Evolutionary conservation across 306 rosid genomes (phyloP).

Genomic region (Gleditsia sinensis): DNA sequence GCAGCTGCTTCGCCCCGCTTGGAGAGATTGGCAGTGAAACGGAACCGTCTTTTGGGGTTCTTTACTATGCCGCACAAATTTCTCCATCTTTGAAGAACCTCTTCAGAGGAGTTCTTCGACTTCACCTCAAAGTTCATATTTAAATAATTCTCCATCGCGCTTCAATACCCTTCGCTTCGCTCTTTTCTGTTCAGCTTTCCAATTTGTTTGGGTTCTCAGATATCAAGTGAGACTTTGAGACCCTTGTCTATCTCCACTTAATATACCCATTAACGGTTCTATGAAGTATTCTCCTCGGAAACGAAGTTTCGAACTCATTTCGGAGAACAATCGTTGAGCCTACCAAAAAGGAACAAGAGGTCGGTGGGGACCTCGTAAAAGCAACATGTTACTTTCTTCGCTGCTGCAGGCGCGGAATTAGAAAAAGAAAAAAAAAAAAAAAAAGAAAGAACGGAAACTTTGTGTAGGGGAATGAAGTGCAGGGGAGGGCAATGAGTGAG

Average conservation of each 20-base stretch:
- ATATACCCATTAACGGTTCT: not conserved
- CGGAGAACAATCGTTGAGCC: slow-evolving; percentile 16
- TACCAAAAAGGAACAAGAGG: not conserved
- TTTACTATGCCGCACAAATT: slow-evolving; percentile 60
- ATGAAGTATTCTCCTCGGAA: slow-evolving; percentile 1
- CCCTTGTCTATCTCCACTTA: not conserved
- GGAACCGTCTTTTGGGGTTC: slow-evolving; percentile 79
- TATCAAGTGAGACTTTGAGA: not conserved
- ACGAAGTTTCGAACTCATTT: not conserved
- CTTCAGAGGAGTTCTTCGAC: slow-evolving; percentile 67
- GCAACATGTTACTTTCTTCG: not conserved
- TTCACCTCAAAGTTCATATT: slow-evolving; percentile 69
- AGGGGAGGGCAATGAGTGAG: not conserved
- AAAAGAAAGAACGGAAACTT: not conserved
- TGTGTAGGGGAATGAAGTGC: not conserved
- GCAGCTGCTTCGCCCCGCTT: slow-evolving; percentile 74
- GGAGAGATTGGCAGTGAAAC: slow-evolving; percentile 85
- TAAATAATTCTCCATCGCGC: slow-evolving; percentile 56
- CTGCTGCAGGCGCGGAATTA: not conserved
- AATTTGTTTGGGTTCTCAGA: not conserved
- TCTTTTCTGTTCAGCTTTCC: not conserved
- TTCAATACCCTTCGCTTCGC: not conserved
- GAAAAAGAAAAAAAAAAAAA: not conserved
- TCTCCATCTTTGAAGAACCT: slow-evolving; percentile 81
- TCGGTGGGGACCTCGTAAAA: slow-evolving; percentile 3